Conservation (phyloP, 2,329 filamentous ascomycete species). For the Chaetomium olivaceum region DNA sequence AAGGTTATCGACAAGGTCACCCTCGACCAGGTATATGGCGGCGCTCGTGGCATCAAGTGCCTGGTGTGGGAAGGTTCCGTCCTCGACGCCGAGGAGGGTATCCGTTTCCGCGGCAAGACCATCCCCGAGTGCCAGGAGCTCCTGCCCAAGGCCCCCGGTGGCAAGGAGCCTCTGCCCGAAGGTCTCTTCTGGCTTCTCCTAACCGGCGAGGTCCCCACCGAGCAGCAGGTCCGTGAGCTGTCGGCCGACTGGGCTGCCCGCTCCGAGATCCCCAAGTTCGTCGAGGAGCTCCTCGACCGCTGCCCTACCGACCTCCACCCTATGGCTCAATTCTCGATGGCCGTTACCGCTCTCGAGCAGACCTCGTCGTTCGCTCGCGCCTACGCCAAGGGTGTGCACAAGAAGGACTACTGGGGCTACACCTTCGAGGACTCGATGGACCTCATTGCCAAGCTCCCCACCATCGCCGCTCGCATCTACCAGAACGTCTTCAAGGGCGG, state of each 20-base stretch:
- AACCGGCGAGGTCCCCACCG: constrained; percentile 94
- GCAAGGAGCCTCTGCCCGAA: constrained; percentile 95
- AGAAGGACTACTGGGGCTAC: constrained; percentile 99
- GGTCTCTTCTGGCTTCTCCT: constrained; percentile 99
- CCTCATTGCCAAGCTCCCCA: constrained; percentile 98
- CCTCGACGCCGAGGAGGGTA: constrained; percentile 97
- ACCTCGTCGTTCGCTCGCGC: constrained; percentile 97
- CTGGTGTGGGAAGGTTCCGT: constrained; percentile 99
- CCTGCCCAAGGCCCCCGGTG: constrained; percentile 94
- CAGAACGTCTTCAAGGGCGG: constrained; percentile 99
- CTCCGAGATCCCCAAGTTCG: constrained; percentile 94
- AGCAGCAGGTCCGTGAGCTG: constrained; percentile 97
- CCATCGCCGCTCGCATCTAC: constrained; percentile 98
- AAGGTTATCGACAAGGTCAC: constrained; percentile 98
- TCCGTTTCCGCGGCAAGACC: constrained; percentile 98
- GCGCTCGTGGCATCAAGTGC: constrained; percentile 97
- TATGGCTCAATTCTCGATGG: constrained; percentile 99
- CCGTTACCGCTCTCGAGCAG: constrained; percentile 97
- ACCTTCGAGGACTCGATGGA: constrained; percentile 99
- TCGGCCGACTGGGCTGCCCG: constrained; percentile 99
- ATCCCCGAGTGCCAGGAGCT: constrained; percentile 98
- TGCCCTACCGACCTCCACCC: constrained; percentile 98
- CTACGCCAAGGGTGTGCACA: constrained; percentile 98
- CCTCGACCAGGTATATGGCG: constrained; percentile 98
- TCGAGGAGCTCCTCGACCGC: constrained; percentile 99